These are phyloP conservation scores for Aspergillus fructus DNA, from an alignment of 2,329 filamentous ascomycete genomes.

Conservation along the genomic window DNA sequence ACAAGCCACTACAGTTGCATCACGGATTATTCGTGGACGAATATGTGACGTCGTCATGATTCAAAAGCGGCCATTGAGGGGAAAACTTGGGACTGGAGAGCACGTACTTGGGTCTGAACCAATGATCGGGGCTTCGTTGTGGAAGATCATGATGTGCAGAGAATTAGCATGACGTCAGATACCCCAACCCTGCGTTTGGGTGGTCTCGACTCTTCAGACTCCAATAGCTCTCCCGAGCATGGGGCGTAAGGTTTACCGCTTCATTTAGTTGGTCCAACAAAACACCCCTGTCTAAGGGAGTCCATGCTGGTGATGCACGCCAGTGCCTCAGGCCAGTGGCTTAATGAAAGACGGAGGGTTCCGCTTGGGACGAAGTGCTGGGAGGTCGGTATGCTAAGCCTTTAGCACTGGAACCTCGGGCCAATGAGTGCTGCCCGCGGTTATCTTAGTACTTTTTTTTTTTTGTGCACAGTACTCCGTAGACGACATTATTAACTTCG, in stretches of 20 bases:
- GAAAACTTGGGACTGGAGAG: neutral
- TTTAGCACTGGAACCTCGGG: too few relatives aligned
- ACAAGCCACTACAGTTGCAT: constrained; percentile 11
- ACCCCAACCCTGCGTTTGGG: neutral
- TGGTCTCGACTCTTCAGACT: neutral
- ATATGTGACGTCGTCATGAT: constrained; percentile 33
- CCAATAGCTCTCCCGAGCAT: neutral
- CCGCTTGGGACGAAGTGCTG: too few relatives aligned
- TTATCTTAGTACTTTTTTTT: neutral
- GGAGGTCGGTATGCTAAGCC: too few relatives aligned
- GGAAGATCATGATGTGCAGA: constrained; percentile 10
- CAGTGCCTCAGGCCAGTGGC: too few relatives aligned
- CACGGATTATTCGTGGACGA: neutral
- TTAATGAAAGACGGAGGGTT: too few relatives aligned
- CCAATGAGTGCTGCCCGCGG: too few relatives aligned
- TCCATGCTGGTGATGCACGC: too few relatives aligned
- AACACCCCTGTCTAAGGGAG: too few relatives aligned
- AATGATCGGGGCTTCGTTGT: constrained; percentile 5
- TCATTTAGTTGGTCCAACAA: too few relatives aligned
- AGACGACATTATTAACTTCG: too few relatives aligned
- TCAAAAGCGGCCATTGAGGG: constrained; percentile 5
- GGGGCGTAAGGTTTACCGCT: neutral
- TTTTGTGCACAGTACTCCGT: neutral
- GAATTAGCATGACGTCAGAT: constrained; percentile 7
- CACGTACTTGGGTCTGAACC: constrained; percentile 14